Evolutionary conservation across 352 stramenopile genomes (phyloP).

Genomic region (Globisporangium abappressorium): DNA sequence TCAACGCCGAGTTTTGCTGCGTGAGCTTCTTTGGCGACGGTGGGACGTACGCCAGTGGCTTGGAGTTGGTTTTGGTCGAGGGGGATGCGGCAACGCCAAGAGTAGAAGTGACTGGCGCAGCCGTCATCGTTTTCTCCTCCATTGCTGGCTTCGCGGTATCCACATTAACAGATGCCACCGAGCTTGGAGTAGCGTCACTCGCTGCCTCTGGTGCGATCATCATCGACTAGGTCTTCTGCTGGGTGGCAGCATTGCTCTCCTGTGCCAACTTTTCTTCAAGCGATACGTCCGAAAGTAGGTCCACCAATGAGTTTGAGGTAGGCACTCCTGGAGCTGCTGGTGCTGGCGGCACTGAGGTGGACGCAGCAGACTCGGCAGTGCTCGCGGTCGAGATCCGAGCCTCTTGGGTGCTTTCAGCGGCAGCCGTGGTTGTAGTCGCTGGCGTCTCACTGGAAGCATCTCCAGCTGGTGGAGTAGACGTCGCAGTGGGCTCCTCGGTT

Average conservation of each 20-base stretch:
- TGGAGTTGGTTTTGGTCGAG: neutral
- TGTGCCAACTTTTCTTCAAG: slow-evolving; percentile 16
- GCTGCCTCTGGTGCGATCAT: neutral
- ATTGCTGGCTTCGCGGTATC: neutral
- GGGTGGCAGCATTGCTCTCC: neutral
- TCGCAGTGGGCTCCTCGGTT: neutral
- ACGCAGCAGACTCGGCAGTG: slow-evolving; percentile 1
- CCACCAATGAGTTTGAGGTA: neutral
- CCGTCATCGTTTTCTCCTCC: neutral
- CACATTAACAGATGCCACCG: neutral
- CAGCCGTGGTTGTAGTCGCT: neutral
- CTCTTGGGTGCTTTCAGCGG: neutral
- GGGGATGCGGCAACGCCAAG: neutral
- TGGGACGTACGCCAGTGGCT: slow-evolving; percentile 16
- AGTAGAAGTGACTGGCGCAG: neutral
- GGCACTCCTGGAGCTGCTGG: neutral
- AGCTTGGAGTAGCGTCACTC: neutral
- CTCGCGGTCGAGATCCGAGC: slow-evolving; percentile 2
- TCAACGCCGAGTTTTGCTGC: slow-evolving; percentile 16
- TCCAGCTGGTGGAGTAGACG: neutral
- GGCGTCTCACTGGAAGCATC: neutral
- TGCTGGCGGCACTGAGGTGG: neutral
- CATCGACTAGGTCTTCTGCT: neutral
- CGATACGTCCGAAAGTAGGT: slow-evolving; percentile 5
- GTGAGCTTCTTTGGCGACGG: slow-evolving; percentile 14